Percentiles rank a stretch among this genome's conserved stretches.
phyloP scores from a whole-genome alignment of 176 grass and related monocot species.

The Aegilops sharonensis region DNA sequence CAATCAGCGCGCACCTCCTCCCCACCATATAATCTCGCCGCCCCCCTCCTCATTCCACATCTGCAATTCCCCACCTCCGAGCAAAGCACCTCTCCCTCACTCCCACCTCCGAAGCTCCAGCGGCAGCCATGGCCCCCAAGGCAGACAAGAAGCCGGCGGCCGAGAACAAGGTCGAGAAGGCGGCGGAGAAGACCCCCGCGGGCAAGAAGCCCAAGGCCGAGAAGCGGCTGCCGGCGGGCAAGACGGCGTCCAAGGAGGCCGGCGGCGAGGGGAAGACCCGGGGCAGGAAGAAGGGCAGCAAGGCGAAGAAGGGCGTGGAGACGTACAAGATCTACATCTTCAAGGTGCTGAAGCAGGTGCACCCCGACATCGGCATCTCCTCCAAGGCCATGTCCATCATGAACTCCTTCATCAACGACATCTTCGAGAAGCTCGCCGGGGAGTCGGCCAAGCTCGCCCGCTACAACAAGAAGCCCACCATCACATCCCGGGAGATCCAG shows the following conservation, averaged over 20 bases:
- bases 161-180: not conserved
- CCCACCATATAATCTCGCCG: not conserved
- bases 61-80: not conserved
- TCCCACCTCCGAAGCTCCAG: not conserved
- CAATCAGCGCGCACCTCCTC: not conserved
- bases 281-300: not conserved
- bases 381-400: conserved; percentile 97
- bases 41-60: not conserved
- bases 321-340: conserved; percentile 99
- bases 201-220: not conserved
- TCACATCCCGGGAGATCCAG: conserved; percentile 56
- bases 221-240: not conserved
- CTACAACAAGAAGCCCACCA: conserved; percentile 69
- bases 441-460: conserved; percentile 38
- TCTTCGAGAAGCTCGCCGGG: conserved; percentile 80
- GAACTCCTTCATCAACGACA: conserved; percentile 95
- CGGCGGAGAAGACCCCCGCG: not conserved
- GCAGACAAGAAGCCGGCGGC: not conserved
- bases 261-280: not conserved
- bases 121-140: not conserved
- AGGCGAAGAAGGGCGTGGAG: conserved; percentile 58
- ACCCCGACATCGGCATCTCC: conserved; percentile 87
- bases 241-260: not conserved
- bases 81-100: not conserved
- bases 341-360: conserved; percentile 94